Conservation (phyloP, 306 rosid genomes). For the Casuarina glauca region DNA sequence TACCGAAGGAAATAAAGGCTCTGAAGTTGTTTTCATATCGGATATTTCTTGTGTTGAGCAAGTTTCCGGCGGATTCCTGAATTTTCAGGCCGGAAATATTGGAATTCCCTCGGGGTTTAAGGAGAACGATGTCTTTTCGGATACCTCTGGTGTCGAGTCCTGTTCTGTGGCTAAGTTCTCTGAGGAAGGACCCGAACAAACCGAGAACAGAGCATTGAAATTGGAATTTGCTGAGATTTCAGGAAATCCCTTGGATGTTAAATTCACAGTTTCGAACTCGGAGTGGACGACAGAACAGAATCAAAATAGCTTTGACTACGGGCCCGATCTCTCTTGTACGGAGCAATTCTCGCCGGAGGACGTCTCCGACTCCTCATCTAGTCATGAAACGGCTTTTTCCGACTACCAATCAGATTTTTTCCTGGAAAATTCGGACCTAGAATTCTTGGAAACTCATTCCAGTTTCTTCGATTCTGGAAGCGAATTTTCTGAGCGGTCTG, state of each 20-base stretch:
- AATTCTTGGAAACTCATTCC: constrained; percentile 62
- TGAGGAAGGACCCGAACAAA: constrained; percentile 26
- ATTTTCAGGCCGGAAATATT: constrained; percentile 22
- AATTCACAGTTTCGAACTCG: constrained; percentile 37
- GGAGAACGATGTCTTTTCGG: constrained; percentile 44
- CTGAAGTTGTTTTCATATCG: constrained; percentile 40
- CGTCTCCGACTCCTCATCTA: constrained; percentile 46
- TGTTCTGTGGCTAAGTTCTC: constrained; percentile 29
- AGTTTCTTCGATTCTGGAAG: constrained; percentile 72
- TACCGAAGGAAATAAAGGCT: constrained; percentile 38
- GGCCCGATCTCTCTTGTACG: constrained; percentile 69
- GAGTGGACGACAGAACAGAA: constrained; percentile 49
- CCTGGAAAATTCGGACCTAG: constrained; percentile 50
- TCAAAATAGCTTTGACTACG: constrained; percentile 35
- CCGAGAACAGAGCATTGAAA: constrained; percentile 51
- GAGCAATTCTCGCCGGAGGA: constrained; percentile 62
- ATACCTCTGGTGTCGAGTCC: constrained; percentile 36
- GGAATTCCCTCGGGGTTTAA: constrained; percentile 31
- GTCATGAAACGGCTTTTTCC: constrained; percentile 51
- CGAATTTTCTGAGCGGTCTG: constrained; percentile 74
- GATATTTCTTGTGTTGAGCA: constrained; percentile 46
- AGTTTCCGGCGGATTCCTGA: constrained; percentile 18
- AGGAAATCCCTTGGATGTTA: constrained; percentile 31
- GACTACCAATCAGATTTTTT: constrained; percentile 56
- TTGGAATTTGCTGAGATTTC: constrained; percentile 40